Evolutionary conservation across 257 asterid species (phyloP).

Genomic region (Solanum ossicruentum): DNA sequence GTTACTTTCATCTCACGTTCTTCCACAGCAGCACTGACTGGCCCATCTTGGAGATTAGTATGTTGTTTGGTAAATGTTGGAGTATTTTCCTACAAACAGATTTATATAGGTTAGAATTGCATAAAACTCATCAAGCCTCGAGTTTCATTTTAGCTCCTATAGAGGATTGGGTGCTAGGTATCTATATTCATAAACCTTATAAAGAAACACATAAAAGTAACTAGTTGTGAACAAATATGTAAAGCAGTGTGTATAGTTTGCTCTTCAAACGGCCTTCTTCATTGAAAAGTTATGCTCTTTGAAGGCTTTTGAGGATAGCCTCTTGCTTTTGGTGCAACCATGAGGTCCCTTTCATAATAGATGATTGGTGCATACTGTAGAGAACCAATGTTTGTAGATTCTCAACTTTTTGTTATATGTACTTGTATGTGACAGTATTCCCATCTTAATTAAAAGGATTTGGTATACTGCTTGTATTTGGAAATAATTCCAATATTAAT

Average conservation of each 20-base stretch:
- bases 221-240: neutral
- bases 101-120: neutral
- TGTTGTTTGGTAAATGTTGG: constrained; percentile 47
- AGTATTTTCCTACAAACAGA: constrained; percentile 60
- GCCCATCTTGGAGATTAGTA: constrained; percentile 40
- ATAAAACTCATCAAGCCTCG: neutral
- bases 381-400: neutral
- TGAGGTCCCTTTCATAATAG: neutral
- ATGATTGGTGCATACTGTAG: neutral
- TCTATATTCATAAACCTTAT: neutral
- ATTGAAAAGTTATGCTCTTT: neutral
- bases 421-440: neutral
- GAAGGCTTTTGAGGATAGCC: neutral
- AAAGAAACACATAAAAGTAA: neutral
- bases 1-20: constrained; percentile 78
- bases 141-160: neutral
- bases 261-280: neutral
- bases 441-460: neutral
- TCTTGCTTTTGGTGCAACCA: neutral
- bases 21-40: constrained; percentile 10
- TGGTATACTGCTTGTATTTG: neutral
- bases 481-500: neutral
- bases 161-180: neutral
- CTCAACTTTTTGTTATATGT: neutral
- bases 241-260: neutral